phyloP scores from a whole-genome alignment of 257 asterid species.

The Rauvolfia tetraphylla region DNA sequence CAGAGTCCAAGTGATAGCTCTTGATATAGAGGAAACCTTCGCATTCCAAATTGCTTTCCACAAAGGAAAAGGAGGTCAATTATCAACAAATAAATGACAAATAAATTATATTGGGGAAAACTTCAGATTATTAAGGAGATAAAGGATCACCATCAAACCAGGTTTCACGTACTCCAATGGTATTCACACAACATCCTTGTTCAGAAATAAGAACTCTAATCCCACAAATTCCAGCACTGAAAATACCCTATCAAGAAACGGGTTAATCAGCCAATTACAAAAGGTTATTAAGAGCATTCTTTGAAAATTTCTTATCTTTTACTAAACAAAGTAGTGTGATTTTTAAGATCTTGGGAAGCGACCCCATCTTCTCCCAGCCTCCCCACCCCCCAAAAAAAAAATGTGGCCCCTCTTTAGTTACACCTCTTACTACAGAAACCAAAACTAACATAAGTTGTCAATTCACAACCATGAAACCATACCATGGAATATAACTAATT shows the following conservation, averaged over 20 bases:
- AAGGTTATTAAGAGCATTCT: no score
- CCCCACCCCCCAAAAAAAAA: no score
- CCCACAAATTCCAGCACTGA: background rate
- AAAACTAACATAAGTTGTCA: no score
- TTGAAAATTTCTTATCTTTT: no score
- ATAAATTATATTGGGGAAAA: background rate
- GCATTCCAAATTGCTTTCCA: background rate
- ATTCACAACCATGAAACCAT: no score
- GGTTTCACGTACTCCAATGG: background rate
- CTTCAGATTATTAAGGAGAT: no score
- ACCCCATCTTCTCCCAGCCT: no score
- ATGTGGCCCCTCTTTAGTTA: no score
- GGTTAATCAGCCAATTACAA: background rate
- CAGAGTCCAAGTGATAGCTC: background rate
- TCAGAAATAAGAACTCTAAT: background rate
- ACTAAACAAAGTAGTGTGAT: no score
- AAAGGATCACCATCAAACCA: background rate
- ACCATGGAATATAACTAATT: no score
- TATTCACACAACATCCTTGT: background rate
- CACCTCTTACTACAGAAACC: no score
- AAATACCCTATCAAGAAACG: background rate
- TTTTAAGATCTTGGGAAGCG: no score
- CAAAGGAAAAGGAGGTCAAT: background rate
- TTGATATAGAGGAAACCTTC: background rate
- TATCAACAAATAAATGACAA: background rate